These are phyloP conservation scores for Chlorella sp. DNA, from an alignment of 139 green algal species.

Conservation along the genomic window DNA sequence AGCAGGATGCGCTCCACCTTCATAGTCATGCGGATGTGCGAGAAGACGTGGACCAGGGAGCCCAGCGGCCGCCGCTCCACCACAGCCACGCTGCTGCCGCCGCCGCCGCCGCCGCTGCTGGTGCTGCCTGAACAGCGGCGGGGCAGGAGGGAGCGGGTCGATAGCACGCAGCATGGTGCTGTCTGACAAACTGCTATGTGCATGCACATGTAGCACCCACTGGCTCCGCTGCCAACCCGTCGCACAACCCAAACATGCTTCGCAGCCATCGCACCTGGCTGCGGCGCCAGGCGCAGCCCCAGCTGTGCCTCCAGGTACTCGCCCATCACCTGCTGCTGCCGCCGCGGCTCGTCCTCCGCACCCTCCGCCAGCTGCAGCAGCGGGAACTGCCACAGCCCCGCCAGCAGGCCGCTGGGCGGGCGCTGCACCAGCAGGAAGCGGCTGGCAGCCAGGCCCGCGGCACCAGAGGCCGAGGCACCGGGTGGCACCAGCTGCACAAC, in stretches of 20 bases:
- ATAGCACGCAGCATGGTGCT: too few species aligned
- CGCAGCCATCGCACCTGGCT: neutral
- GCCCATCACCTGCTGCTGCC: constrained; percentile 17
- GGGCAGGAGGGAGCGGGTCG: neutral
- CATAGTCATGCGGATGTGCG: constrained; percentile 73
- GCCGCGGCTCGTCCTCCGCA: neutral
- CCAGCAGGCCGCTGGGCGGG: constrained; percentile 65
- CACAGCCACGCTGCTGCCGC: constrained; percentile 51
- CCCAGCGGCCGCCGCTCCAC: constrained; percentile 50
- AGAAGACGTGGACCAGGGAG: constrained; percentile 66
- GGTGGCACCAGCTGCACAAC: constrained; percentile 51
- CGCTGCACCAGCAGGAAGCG: constrained; percentile 69
- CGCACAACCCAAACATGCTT: neutral
- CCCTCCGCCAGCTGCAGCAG: constrained; percentile 15
- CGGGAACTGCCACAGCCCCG: constrained; percentile 82
- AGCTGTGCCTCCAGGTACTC: constrained; percentile 22
- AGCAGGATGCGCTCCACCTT: constrained; percentile 59
- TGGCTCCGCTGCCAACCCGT: too few species aligned
- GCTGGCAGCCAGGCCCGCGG: neutral
- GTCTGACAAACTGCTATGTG: too few species aligned
- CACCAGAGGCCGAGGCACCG: neutral
- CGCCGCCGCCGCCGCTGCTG: constrained; percentile 52
- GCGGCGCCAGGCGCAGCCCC: constrained; percentile 19
- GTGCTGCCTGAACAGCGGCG: neutral
- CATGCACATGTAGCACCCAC: too few species aligned